phyloP scores from a whole-genome alignment of 345 rosid species.

The Eucalyptus rudis region DNA sequence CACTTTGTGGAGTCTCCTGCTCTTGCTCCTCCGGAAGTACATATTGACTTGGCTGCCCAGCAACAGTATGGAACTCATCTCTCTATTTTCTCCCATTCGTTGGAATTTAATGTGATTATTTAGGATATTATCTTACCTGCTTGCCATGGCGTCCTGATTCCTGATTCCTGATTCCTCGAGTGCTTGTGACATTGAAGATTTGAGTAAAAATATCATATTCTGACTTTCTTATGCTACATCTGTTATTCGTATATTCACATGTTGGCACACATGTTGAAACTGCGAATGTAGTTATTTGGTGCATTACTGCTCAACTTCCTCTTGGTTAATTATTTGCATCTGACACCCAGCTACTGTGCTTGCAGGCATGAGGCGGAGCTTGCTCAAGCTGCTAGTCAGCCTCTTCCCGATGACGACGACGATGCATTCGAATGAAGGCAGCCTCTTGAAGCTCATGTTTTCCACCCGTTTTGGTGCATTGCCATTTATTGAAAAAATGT shows the following conservation, averaged over 20 bases:
- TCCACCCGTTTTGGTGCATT: background rate
- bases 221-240: background rate
- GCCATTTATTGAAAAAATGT: background rate
- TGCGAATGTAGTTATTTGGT: background rate
- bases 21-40: constrained; percentile 89
- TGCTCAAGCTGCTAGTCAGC: constrained; percentile 60
- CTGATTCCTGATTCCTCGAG: background rate
- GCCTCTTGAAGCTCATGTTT: background rate
- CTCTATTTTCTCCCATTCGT: background rate
- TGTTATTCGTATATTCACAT: background rate
- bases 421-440: constrained; percentile 50
- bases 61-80: constrained; percentile 48
- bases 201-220: background rate
- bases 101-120: background rate
- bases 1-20: constrained; percentile 97
- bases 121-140: background rate
- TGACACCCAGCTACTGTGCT: background rate
- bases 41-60: constrained; percentile 70
- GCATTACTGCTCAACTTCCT: background rate
- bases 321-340: background rate
- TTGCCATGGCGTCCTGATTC: background rate
- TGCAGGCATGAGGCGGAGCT: constrained; percentile 81
- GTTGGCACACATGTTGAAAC: background rate
- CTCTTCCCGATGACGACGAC: constrained; percentile 77
- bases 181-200: background rate